Evolutionary conservation across 1,284 basidiomycete genomes (phyloP).

Genomic region (Leccinum griseonigrum): DNA sequence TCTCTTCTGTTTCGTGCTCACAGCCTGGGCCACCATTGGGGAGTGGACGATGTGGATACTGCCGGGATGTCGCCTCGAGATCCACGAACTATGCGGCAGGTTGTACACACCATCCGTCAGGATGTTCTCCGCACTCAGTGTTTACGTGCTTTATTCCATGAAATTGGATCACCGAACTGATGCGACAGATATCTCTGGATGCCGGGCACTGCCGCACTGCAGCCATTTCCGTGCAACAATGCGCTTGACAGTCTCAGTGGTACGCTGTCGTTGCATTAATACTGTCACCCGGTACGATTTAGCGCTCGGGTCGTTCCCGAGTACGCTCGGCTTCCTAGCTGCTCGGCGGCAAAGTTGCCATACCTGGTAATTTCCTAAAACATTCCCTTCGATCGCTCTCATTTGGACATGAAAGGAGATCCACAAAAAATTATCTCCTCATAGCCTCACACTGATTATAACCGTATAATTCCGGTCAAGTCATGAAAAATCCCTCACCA

Average conservation of each 20-base stretch:
- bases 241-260: neutral
- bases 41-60: neutral
- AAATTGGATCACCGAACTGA: neutral
- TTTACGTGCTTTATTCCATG: no score
- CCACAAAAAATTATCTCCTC: constrained; percentile 1
- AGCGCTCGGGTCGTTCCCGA: constrained; percentile 1
- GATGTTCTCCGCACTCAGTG: neutral
- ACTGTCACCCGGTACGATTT: neutral
- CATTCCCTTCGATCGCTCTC: neutral
- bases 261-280: neutral
- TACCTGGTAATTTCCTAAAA: constrained; percentile 3
- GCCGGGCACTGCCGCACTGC: neutral
- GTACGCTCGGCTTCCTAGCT: constrained; percentile 1
- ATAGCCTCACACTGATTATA: neutral
- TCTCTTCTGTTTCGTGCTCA: neutral
- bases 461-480: neutral
- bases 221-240: neutral
- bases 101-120: neutral
- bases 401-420: neutral
- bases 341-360: constrained; percentile 16
- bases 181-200: neutral
- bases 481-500: neutral
- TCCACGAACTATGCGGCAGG: neutral
- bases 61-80: neutral
- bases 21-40: neutral